These are phyloP conservation scores for Persicaria maculosa DNA, from an alignment of 148 eudicot species.

Conservation along the genomic window DNA sequence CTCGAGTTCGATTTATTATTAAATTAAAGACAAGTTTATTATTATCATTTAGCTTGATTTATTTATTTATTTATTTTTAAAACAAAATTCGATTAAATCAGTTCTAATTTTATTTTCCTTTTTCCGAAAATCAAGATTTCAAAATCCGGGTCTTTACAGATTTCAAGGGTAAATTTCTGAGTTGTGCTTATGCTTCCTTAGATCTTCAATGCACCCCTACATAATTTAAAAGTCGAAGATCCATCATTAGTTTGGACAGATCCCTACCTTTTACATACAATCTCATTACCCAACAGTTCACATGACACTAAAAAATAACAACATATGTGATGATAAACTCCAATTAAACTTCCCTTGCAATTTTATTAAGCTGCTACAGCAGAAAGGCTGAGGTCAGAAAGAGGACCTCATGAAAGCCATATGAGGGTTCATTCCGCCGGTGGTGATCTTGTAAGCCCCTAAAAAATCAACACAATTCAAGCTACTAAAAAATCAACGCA, in stretches of 20 bases:
- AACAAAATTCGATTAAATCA: no score
- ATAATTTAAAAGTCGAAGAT: neutral
- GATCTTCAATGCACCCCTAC: conserved; percentile 84
- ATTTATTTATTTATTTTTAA: no score
- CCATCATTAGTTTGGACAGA: neutral
- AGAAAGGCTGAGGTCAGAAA: neutral
- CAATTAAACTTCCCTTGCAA: neutral
- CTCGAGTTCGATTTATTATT: no score
- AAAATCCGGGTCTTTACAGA: no score
- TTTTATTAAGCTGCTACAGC: neutral
- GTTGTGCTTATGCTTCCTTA: conserved; percentile 91
- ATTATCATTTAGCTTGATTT: no score
- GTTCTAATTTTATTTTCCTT: no score
- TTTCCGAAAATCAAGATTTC: no score
- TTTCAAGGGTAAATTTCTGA: conserved; percentile 88
- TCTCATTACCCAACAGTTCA: neutral
- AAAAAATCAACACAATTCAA: conserved; percentile 76
- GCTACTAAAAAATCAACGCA: conserved; percentile 36
- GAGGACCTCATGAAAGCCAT: conserved; percentile 82
- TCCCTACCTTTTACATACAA: neutral
- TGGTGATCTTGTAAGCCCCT: conserved; percentile 70
- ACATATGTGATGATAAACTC: neutral
- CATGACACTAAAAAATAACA: neutral
- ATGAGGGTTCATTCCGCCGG: conserved; percentile 96
- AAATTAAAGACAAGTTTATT: no score